A percentile compares a stretch with the other conserved stretches of the same genome.
phyloP scores from a whole-genome alignment of 2,329 filamentous ascomycete genomes.

The Diaporthe sp. region DNA sequence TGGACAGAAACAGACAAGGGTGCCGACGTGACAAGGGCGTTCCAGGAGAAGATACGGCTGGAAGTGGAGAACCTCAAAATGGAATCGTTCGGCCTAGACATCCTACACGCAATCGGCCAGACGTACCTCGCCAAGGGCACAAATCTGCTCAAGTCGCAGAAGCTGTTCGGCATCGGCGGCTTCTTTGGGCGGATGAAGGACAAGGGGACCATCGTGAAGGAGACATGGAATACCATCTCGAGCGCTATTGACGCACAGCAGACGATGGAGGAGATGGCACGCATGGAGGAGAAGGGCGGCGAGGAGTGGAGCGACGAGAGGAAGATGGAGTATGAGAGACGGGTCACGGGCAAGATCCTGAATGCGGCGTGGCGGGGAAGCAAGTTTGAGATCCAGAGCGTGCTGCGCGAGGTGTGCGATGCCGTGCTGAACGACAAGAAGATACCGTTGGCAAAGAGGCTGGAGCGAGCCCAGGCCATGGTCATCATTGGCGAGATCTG shows the following conservation, averaged over 20 bases:
- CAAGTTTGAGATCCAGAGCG: conserved; percentile 98
- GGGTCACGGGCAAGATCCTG: conserved; percentile 97
- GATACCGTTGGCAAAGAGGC: conserved; percentile 83
- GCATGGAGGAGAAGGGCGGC: conserved; percentile 92
- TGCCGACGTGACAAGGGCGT: conserved; percentile 84
- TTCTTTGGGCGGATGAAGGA: conserved; percentile 96
- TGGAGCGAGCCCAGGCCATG: conserved; percentile 92
- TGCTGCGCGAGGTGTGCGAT: conserved; percentile 95
- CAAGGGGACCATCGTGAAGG: conserved; percentile 96
- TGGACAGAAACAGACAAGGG: conserved; percentile 98
- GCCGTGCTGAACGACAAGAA: conserved; percentile 83
- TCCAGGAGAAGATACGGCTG: conserved; percentile 92
- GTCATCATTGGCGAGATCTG: conserved; percentile 92
- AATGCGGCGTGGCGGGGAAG: conserved; percentile 96
- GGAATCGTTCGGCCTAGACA: conserved; percentile 97
- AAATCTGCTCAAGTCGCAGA: conserved; percentile 91
- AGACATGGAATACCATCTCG: conserved; percentile 98
- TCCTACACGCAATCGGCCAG: conserved; percentile 92
- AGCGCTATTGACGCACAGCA: conserved; percentile 97
- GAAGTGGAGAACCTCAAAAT: conserved; percentile 99
- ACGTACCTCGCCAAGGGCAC: conserved; percentile 92
- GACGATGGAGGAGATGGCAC: conserved; percentile 99
- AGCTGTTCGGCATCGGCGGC: conserved; percentile 94
- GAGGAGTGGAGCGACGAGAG: conserved; percentile 99
- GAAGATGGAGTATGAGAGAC: conserved; percentile 93